Base-by-base conservation (phyloP, 1,284 basidiomycete species). In the Ceratorhiza oryzae-sativae region DNA sequence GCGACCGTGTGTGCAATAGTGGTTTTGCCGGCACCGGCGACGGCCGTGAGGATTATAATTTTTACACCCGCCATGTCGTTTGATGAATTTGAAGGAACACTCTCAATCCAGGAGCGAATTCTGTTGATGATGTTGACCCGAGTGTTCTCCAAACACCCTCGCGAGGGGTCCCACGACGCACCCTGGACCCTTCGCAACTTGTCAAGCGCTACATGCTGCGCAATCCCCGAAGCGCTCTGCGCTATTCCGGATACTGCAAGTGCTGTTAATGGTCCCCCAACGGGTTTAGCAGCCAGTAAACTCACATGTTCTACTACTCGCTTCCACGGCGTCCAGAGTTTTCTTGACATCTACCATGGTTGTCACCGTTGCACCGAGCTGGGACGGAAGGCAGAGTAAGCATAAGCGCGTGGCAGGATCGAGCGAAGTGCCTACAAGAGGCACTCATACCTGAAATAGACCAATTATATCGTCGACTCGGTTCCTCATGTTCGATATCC, bases 1-100 rank as follows among this genome's bases (percentile, higher is more conserved):
- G 55, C 56, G 8, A 71, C 23, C 5, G 55, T 46, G 36, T 71
- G 53, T 2, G 68, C 55, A 32, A 71, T 32, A 3, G 68, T 34
- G 2, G 49, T 60, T 42, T 71, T 71, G 6, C 46, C 46, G n/a
- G 46, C 46, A n/a, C 46, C 46, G 5, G 46, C 46, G 46, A 49
- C 46, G 23, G 6, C 68, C 15, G 55, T 58, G 6, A 71, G 55
- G n/a, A 56, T 39, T 12, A 30, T 45, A 42, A 71, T 48, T 13
- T 4, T n/a, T 5, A 25, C 53, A 56, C 23, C 23, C 8, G 20
- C 30, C 25, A 20, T 4, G 20, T 18, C 30, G 8, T 15, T 39
- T 13, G 55, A 6, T 13, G 6, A 13, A 30, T 32, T 23, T 30
- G 20, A 9, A 1, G 10, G 20, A 13, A 41, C 20, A 12, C 6